Conservation (phyloP, 2,329 filamentous ascomycete genomes). For the Fusarium globosum region DNA sequence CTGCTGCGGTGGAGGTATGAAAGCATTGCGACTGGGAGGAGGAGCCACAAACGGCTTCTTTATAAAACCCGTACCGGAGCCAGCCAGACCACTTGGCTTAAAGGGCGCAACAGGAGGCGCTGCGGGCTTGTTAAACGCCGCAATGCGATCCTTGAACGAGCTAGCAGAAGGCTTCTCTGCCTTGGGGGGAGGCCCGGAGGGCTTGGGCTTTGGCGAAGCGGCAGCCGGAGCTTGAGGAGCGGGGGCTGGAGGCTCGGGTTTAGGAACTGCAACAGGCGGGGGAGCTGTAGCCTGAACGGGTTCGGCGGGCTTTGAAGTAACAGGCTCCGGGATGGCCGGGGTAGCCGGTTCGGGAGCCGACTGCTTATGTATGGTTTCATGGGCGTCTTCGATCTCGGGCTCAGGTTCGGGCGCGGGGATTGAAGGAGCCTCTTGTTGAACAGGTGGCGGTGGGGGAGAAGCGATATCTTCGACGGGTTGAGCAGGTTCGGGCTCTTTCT, state of each 20-base stretch:
- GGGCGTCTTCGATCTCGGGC: slow-evolving; percentile 52
- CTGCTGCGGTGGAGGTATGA: slow-evolving; percentile 81
- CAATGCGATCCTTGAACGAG: slow-evolving; percentile 95
- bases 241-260: slow-evolving; percentile 49
- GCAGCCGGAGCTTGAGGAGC: slow-evolving; percentile 43
- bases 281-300: slow-evolving; percentile 47
- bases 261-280: slow-evolving; percentile 37
- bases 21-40: slow-evolving; percentile 92
- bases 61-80: slow-evolving; percentile 75
- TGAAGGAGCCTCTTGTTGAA: slow-evolving; percentile 47
- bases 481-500: slow-evolving; percentile 61
- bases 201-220: slow-evolving; percentile 52
- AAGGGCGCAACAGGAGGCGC: slow-evolving; percentile 90
- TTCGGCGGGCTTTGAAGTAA: slow-evolving; percentile 49
- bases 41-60: slow-evolving; percentile 98
- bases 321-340: slow-evolving; percentile 44
- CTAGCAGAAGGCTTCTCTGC: slow-evolving; percentile 78
- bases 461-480: slow-evolving; percentile 52
- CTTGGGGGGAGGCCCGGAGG: slow-evolving; percentile 72
- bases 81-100: slow-evolving; percentile 76
- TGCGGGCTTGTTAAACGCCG: slow-evolving; percentile 92
- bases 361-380: slow-evolving; percentile 45
- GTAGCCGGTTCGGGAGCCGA: slow-evolving; percentile 52
- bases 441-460: slow-evolving; percentile 49
- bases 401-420: slow-evolving; percentile 52